A percentile compares a stretch with the other conserved stretches of the same genome.
These are phyloP conservation scores for Rosa multiflora DNA, from an alignment of 306 rosid genomes.

Conservation along the genomic window DNA sequence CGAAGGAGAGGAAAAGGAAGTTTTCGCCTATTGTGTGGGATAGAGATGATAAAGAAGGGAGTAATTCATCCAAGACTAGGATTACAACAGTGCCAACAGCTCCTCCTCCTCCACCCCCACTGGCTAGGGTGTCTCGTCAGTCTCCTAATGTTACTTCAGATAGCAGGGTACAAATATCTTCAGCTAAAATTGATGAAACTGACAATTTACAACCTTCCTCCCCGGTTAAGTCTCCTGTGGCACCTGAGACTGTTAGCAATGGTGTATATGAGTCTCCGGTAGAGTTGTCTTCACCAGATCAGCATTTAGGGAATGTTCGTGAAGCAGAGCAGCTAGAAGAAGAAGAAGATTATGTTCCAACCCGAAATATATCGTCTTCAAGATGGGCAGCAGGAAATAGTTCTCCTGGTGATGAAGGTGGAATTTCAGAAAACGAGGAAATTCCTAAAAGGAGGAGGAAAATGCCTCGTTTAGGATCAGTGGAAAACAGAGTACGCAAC, in stretches of 20 bases:
- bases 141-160: constrained; percentile 43
- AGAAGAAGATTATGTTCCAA: constrained; percentile 72
- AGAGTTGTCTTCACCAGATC: constrained; percentile 36
- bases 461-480: constrained; percentile 35
- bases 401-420: constrained; percentile 92
- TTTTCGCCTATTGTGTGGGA: constrained; percentile 95
- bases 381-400: constrained; percentile 92
- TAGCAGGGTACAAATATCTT: constrained; percentile 44
- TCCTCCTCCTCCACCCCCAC: constrained; percentile 54
- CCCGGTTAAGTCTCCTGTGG: constrained; percentile 24
- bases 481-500: constrained; percentile 46
- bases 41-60: constrained; percentile 65
- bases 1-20: constrained; percentile 70
- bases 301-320: constrained; percentile 34
- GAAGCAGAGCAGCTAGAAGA: constrained; percentile 59
- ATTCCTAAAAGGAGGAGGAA: constrained; percentile 61
- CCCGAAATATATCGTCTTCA: constrained; percentile 82
- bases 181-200: constrained; percentile 30
- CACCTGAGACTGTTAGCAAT: constrained; percentile 26
- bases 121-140: constrained; percentile 45
- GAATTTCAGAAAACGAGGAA: constrained; percentile 54
- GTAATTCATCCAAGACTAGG: constrained; percentile 43
- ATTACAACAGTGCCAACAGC: constrained; percentile 28
- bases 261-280: constrained; percentile 30
- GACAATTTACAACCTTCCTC: constrained; percentile 32